Evolutionary conservation across 1,139 yeast species (phyloP).

Genomic region (Debaryomyces nepalensis): DNA sequence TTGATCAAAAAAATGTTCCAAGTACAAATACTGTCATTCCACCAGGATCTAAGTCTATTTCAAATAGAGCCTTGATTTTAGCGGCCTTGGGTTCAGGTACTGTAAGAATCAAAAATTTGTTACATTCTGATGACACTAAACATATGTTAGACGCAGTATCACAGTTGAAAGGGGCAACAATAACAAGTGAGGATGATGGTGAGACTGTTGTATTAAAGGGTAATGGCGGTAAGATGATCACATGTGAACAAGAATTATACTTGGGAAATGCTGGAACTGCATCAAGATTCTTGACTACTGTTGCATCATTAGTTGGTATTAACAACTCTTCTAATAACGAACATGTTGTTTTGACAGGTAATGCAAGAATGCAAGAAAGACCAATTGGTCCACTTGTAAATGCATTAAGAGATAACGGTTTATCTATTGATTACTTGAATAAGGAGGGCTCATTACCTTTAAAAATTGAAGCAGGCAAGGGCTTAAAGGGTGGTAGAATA

Average conservation of each 20-base stretch:
- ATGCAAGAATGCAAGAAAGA: conserved; percentile 95
- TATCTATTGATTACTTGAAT: conserved; percentile 71
- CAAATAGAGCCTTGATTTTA: conserved; percentile 89
- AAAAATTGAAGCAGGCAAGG: conserved; percentile 67
- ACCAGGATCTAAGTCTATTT: conserved; percentile 97
- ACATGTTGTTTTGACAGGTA: conserved; percentile 80
- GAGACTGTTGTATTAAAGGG: conserved; percentile 86
- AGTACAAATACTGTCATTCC: conserved; percentile 64
- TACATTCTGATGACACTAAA: conserved; percentile 95
- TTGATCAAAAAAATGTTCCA: conserved; percentile 43
- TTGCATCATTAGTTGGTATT: conserved; percentile 73
- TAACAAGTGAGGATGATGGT: conserved; percentile 83
- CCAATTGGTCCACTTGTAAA: conserved; percentile 97
- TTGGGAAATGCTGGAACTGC: conserved; percentile 99
- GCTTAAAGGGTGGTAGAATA: conserved; percentile 87
- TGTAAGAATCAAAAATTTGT: conserved; percentile 78
- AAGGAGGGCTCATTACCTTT: conserved; percentile 86
- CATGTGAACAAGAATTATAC: conserved; percentile 69
- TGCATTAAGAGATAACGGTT: conserved; percentile 82
- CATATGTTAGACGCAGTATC: conserved; percentile 91
- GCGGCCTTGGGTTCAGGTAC: conserved; percentile 92
- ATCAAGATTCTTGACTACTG: conserved; percentile 89
- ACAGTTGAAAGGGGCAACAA: conserved; percentile 78
- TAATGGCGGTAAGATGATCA: conserved; percentile 74
- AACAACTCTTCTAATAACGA: conserved; percentile 40